phyloP scores from a whole-genome alignment of 1,139 yeast species.

The Geotrichum fermentans region DNA sequence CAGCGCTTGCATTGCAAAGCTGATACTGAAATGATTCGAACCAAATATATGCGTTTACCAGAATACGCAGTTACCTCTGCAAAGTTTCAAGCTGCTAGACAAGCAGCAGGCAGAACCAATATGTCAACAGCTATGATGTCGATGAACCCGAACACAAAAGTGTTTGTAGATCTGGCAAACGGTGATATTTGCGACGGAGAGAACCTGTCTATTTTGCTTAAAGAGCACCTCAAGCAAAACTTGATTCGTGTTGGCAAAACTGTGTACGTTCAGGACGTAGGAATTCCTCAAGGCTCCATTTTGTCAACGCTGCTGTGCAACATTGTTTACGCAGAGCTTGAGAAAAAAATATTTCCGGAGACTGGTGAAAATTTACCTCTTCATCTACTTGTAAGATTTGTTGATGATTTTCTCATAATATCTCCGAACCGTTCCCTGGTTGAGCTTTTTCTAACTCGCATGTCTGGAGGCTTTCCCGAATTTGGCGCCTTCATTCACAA shows the following conservation, averaged over 20 bases:
- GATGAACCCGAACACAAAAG: conserved; percentile 2
- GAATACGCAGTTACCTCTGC: conserved; percentile 8
- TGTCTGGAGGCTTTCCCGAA: conserved; percentile 42
- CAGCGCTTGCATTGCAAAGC: conserved; percentile 6
- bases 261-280: conserved; percentile 50
- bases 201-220: conserved; percentile 26
- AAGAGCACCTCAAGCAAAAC: conserved; percentile 42
- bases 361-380: conserved; percentile 28
- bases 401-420: conserved; percentile 79
- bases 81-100: not conserved
- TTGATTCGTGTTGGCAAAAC: conserved; percentile 38
- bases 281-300: conserved; percentile 84
- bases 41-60: conserved; percentile 2
- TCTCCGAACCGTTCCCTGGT: conserved; percentile 42
- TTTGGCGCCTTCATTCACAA: conserved; percentile 61
- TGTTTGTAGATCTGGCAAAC: conserved; percentile 12
- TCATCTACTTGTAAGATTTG: conserved; percentile 56
- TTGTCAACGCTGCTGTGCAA: conserved; percentile 75
- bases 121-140: conserved; percentile 1
- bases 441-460: conserved; percentile 30
- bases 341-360: conserved; percentile 39
- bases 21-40: not conserved
- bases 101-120: conserved; percentile 5
- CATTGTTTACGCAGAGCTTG: conserved; percentile 61
- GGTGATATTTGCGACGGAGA: conserved; percentile 17